phyloP scores from a whole-genome alignment of 2,329 filamentous ascomycete species.

The Sarocladium brachiariae region DNA sequence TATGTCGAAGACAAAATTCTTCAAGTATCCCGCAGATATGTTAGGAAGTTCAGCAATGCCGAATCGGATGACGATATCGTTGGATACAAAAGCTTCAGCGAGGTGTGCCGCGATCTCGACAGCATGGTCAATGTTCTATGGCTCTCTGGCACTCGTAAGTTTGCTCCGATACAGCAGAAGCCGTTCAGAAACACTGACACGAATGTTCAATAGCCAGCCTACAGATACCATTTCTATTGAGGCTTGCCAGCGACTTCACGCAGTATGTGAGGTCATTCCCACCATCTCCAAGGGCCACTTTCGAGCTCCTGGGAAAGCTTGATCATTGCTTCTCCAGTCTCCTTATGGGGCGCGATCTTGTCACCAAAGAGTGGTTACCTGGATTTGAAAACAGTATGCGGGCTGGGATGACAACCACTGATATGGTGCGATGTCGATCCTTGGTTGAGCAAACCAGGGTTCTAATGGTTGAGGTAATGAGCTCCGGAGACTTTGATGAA shows the following conservation, averaged over 20 bases:
- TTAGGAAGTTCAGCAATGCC: constrained; percentile 48
- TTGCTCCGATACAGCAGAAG: too few species aligned
- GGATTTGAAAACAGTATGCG: constrained; percentile 58
- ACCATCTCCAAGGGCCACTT: constrained; percentile 53
- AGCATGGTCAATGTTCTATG: constrained; percentile 73
- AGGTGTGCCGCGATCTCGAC: constrained; percentile 69
- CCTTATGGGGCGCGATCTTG: constrained; percentile 58
- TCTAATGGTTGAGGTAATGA: constrained; percentile 62
- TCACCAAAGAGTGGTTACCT: constrained; percentile 57
- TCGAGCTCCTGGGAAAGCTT: constrained; percentile 67
- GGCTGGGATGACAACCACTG: constrained; percentile 66
- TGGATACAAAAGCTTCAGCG: constrained; percentile 55
- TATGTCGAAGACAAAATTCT: constrained; percentile 48
- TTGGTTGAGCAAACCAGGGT: constrained; percentile 71
- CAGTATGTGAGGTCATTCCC: constrained; percentile 68
- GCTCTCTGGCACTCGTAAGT: constrained; percentile 78
- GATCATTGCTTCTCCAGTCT: constrained; percentile 79
- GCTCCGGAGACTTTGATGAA: constrained; percentile 31
- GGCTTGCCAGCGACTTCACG: constrained; percentile 64
- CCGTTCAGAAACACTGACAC: too few species aligned
- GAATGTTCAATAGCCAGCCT: constrained; percentile 62
- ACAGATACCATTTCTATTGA: constrained; percentile 78
- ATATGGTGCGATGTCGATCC: constrained; percentile 82
- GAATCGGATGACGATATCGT: constrained; percentile 40
- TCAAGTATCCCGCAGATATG: constrained; percentile 49